Conservation (phyloP, 768 basidiomycete species). For the Termitomyces sp. region DNA sequence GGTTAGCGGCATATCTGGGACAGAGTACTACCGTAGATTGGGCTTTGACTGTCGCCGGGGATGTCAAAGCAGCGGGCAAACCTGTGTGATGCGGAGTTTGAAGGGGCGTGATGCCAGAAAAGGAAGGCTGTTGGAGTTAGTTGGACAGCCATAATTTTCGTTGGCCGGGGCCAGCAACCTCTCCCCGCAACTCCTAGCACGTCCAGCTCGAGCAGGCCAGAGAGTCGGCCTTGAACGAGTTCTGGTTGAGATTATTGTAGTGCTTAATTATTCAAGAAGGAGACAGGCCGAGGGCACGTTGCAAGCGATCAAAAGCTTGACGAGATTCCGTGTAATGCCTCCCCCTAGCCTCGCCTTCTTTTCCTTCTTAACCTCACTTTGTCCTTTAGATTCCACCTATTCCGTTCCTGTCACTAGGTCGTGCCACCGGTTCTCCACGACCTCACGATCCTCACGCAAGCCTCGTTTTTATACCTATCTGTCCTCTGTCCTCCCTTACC, state of each 20-base stretch:
- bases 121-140: constrained; percentile 12
- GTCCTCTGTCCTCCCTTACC: constrained; percentile 16
- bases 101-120: constrained; percentile 18
- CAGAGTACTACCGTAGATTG: too few species aligned
- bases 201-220: neutral
- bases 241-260: constrained; percentile 7
- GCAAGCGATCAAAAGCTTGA: constrained; percentile 69
- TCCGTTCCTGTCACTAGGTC: constrained; percentile 23
- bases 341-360: constrained; percentile 54
- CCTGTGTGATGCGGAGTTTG: constrained; percentile 22
- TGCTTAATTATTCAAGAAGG: constrained; percentile 37
- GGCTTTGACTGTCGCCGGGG: neutral
- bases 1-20: neutral
- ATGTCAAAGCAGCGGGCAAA: neutral
- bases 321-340: constrained; percentile 41
- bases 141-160: constrained; percentile 15
- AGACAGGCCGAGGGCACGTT: constrained; percentile 55
- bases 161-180: constrained; percentile 5
- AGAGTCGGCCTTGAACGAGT: neutral
- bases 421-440: constrained; percentile 23
- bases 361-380: constrained; percentile 39
- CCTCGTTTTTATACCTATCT: constrained; percentile 52
- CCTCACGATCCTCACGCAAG: constrained; percentile 56
- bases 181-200: neutral
- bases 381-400: constrained; percentile 21